Evolutionary conservation across 345 rosid genomes (phyloP), one percentile per base, ranked within the genome.

Genomic region (Odontarrhena argentea): DNA sequence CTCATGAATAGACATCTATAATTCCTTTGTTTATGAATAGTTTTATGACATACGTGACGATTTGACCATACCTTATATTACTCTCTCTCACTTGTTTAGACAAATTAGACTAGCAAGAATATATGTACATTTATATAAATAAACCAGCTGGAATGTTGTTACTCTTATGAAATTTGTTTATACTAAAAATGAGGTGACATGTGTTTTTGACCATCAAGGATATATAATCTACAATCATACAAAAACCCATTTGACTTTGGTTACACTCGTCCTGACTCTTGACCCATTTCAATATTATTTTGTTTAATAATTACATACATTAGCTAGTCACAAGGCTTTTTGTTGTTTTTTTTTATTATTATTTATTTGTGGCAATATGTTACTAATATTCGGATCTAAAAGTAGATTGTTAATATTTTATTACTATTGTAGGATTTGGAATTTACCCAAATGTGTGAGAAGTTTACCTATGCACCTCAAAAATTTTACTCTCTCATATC

Each of bases 111-210:
- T 44, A 8, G 35, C 12, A 38, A 43, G 22, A 35, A 6, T 8
- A 38, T 38, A 1, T n/a, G 0, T 53, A 30, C n/a, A 30, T 55
- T 7, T 36, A 55, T 41, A 8, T 18, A 45, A 9, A 36, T 8
- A 30, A 71, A 47, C 51, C 58, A 73, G 71, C 71, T 65, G 76
- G 71, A 65, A 73, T 73, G 61, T 63, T 55, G 68, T 41, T 56
- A 56, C 2, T 51, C 5, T 69, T 42, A 32, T 44, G 3, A 44
- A 61, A 9, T 13, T 44, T 45, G 12, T 15, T 54, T 62, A 44
- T 24, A 11, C 1, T 9, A 34, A 4, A 35, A 38, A 53, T 3
- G 30, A 63, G 45, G 70, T 64, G 53, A 64, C 70, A 64, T 71
- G 59, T 64, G 40, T 56, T 57, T 46, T 63, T 71, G 69, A 71